Base-by-base conservation (phyloP, 169 alveolate genomes). In the Blepharisma undulans region DNA sequence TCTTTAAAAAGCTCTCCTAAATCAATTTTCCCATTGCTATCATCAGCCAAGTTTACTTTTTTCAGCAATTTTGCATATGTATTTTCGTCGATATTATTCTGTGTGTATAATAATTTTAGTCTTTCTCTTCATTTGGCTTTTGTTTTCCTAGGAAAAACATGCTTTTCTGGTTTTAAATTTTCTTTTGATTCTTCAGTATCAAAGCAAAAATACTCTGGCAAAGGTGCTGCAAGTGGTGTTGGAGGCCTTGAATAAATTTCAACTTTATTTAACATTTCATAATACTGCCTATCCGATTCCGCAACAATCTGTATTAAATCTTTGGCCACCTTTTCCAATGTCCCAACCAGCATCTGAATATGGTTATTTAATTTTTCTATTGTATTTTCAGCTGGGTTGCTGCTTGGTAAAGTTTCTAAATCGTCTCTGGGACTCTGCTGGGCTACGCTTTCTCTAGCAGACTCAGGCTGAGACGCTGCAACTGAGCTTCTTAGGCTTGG, bases 221-320 rank as follows among this genome's bases (percentile, higher is more conserved):
- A 84, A 84, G 89, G 89, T 48, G 89, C 89, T 34, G 89, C 89
- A 0, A 84, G 19, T 34, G 89, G 89, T 34, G 89, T 84, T 34
- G 89, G 89, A 0, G 89, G 89, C 32, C 34, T 19, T 3, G 89
- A 36, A 12, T 32, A 22, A 12, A n/a, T 21, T 34, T 32, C 72
- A 21, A 32, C 36, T n/a, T 22, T 25, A 25, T 59, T 22, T 25
- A 48, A 21, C 8, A 48, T 7, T 4, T 84, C 74, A 60, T 36
- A 48, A 30, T 84, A 84, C 78, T 84, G 74, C 8, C 27, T 36
- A 59, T 84, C 60, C 12, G 77, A 22, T 29, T 84, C 74, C 14
- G 30, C 36, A 0, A 84, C 33, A 21, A 84, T n/a, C 7, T 36
- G 32, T n/a, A 84, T 84, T 10, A 84, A n/a, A 25, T 84, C 74